Evolutionary conservation across 805 yeast genomes (phyloP).

Genomic region (Lipomyces starkeyi): DNA sequence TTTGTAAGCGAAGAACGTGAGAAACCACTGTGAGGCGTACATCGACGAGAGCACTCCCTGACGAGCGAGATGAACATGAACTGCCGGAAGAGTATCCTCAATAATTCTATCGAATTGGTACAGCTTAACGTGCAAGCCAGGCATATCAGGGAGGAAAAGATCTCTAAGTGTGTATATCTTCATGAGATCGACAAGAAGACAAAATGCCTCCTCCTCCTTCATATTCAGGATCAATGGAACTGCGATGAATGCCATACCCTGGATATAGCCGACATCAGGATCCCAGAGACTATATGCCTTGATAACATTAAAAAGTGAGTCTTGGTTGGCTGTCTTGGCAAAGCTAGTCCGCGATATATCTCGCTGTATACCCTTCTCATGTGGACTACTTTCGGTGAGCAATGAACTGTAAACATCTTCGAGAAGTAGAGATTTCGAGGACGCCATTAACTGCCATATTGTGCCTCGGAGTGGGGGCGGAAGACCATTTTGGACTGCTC

Average conservation of each 20-base stretch:
- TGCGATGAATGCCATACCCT: slow-evolving; percentile 94
- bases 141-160: slow-evolving; percentile 87
- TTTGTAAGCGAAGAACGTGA: slow-evolving; percentile 92
- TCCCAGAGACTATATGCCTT: slow-evolving; percentile 86
- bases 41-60: slow-evolving; percentile 91
- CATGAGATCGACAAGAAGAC: slow-evolving; percentile 81
- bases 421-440: slow-evolving; percentile 68
- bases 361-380: slow-evolving; percentile 76
- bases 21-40: slow-evolving; percentile 98
- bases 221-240: slow-evolving; percentile 84
- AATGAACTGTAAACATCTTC: slow-evolving; percentile 63
- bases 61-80: slow-evolving; percentile 75
- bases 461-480: slow-evolving; percentile 87
- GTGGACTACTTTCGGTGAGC: slow-evolving; percentile 58
- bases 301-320: slow-evolving; percentile 72
- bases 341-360: slow-evolving; percentile 88
- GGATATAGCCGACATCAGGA: slow-evolving; percentile 95
- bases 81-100: slow-evolving; percentile 74
- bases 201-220: slow-evolving; percentile 83
- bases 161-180: slow-evolving; percentile 79
- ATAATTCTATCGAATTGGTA: slow-evolving; percentile 90
- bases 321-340: slow-evolving; percentile 66
- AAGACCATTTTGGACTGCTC: slow-evolving; percentile 73
- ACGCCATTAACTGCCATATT: slow-evolving; percentile 88
- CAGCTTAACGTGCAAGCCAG: slow-evolving; percentile 81